Base-by-base conservation (phyloP, 768 basidiomycete species). In the Suillus variegatus region DNA sequence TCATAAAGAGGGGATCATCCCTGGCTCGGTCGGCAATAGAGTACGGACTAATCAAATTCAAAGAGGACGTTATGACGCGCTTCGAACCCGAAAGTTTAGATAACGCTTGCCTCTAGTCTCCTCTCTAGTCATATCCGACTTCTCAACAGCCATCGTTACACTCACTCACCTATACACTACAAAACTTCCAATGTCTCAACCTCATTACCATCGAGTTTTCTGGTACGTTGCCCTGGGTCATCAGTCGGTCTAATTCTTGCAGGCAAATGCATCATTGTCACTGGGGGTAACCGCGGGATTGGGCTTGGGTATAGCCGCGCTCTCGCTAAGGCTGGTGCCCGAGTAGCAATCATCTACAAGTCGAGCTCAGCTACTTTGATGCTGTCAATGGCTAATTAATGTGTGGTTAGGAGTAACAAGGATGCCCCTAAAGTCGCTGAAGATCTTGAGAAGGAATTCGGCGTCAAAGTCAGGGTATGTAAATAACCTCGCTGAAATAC, bases 291-390 rank as follows among this genome's bases (percentile, higher is more conserved):
- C 68, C 78, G 84, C 51, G 88, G 88, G 12, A 88, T 90, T 56
- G 89, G 89, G 2, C 78, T 75, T 38, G 87, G 84, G 2, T 84
- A 82, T 62, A 82, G 83, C 32, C 75, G 78, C 44, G 86, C 86
- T 2, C 77, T 86, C 43, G 86, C 86, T 22, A 70, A 79, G 52
- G 84, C 88, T 0, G 86, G 86, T 35, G 83, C 82, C 0, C 83
- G 83, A 60, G 85, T 90, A 4, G 88, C 86, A 35, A 84, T 90
- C 12, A 85, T 89, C 58, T 89, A 88, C 76, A 81, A 81, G 86
- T 82, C 2, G 20, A 70, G 63, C 10, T 25, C 25, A 3, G 3
- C 28, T 10, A 41, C 20, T 3, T 3, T 12, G 7, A 20, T 56
- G 36, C 28, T 16, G 9, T 9, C 25, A 41, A 40, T 6, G 8